Conservation (phyloP, 192 early-diverging fungal species). For the Umbelopsis ramanniana region DNA sequence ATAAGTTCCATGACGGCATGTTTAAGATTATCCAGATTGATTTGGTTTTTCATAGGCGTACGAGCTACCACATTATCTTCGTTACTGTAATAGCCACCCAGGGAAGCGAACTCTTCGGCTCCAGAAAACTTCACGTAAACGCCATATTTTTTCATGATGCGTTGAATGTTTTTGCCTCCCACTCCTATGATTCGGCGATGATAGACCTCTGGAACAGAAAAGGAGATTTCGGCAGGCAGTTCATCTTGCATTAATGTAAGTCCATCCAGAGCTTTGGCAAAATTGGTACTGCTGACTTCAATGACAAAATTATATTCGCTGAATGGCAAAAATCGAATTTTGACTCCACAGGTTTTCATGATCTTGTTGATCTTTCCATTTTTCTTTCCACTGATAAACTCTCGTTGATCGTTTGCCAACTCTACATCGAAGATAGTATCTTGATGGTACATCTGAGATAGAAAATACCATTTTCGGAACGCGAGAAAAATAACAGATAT, state of each 20-base stretch:
- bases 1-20: conserved; percentile 68
- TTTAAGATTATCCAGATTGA: conserved; percentile 65
- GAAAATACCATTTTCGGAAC: neutral
- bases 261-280: conserved; percentile 61
- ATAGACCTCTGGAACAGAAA: conserved; percentile 75
- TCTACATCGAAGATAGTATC: conserved; percentile 73
- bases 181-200: conserved; percentile 86
- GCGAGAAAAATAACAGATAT: conserved; percentile 15
- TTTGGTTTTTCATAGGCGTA: conserved; percentile 75
- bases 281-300: conserved; percentile 58
- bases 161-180: conserved; percentile 82
- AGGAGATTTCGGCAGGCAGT: conserved; percentile 79
- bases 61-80: conserved; percentile 83
- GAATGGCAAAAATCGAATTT: conserved; percentile 64
- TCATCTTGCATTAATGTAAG: conserved; percentile 71
- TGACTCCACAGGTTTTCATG: conserved; percentile 64
- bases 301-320: conserved; percentile 79
- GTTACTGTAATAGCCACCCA: conserved; percentile 82
- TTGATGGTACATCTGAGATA: conserved; percentile 44
- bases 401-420: conserved; percentile 73
- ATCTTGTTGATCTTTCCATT: conserved; percentile 88
- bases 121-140: conserved; percentile 86
- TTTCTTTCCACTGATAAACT: conserved; percentile 87
- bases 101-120: conserved; percentile 68
- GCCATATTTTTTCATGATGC: conserved; percentile 84